Evolutionary conservation across 2,329 filamentous ascomycete species (phyloP).

Genomic region (Cryphonectria parasitica): DNA sequence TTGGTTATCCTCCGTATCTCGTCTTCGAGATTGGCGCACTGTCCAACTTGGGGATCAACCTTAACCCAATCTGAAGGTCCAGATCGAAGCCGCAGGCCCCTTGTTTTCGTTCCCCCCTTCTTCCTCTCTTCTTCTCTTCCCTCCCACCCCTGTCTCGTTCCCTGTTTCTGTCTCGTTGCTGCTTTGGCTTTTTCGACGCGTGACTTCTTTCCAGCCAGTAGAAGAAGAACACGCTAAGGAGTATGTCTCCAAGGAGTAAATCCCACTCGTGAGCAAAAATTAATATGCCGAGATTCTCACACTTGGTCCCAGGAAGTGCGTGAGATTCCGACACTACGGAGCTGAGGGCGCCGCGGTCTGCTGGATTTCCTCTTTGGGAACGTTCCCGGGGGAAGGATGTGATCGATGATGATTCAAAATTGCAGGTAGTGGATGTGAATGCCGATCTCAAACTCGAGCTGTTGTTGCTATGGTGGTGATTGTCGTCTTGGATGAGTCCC

Average conservation of each 20-base stretch:
- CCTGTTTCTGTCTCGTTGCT: background rate
- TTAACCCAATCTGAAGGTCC: no score
- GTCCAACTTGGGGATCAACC: background rate
- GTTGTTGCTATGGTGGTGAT: background rate
- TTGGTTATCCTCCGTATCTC: background rate
- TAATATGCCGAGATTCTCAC: slow-evolving; percentile 19
- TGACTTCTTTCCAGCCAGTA: slow-evolving; percentile 12
- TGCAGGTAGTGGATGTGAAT: background rate
- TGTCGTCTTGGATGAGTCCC: no score
- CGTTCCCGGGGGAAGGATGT: background rate
- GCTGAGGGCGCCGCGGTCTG: slow-evolving; percentile 25
- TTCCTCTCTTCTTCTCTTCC: background rate
- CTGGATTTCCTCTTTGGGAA: slow-evolving; percentile 26
- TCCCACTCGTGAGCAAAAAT: slow-evolving; percentile 14
- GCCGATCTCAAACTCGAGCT: background rate
- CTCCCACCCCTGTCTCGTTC: background rate
- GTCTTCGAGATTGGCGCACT: background rate
- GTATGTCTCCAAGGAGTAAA: background rate
- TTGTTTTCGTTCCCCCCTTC: background rate
- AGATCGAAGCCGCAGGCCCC: background rate
- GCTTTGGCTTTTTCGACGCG: slow-evolving; percentile 3
- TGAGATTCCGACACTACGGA: slow-evolving; percentile 24
- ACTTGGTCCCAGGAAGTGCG: slow-evolving; percentile 1
- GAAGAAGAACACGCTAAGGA: slow-evolving; percentile 6
- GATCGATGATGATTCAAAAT: background rate